Base-by-base conservation (phyloP, 2,329 filamentous ascomycete genomes). In the Nothomitra cinnamomea region DNA sequence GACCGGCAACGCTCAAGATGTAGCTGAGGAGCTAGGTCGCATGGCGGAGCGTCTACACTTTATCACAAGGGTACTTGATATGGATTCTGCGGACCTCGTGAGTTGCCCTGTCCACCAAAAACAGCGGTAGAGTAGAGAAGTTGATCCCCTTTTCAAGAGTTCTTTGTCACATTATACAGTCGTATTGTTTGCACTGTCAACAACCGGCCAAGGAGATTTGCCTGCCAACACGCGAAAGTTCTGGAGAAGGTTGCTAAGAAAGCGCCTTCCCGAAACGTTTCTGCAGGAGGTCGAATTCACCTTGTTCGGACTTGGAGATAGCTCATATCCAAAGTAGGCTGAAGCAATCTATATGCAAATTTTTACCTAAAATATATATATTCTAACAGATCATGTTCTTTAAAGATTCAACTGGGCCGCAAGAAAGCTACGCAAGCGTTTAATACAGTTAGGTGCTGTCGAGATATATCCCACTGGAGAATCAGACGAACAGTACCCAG, bases 181-280 rank as follows among this genome's bases (percentile, higher is more conserved):
- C 38, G 78, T 87, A 24, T 72, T 96, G 51, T 85, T 98, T 61
- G 80, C 87, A 56, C 72, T 94, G 19, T 94, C 92, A 3, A 98
- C 92, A 0, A 95, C 92, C 0, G 92, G 92, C 3, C 90, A 98
- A 68, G 92, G 92, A 4, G 89, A 96, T 58, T 77, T 96, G 64
- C 92, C 92, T 1, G 78, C 79, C 54, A 96, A 96, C 71, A 80
- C 85, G 2, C 75, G 80, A 43, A 70, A 70, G 1, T 89, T 98
- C 63, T 98, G 92, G 92, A 87, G 79, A 63, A 84, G 80, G 56
- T 73, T 98, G 38, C 72, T 94, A 17, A 77, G 87, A 59, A 88
- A 85, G 66, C 86, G 80, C 60, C 75, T 98, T 25, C 78, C 83
- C 12, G 73, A 80, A 2, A 78, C 76, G 15, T 89, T 82, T 60